phyloP scores from a whole-genome alignment of 1,284 basidiomycete species.

The Cryptococcus amylolentus region DNA sequence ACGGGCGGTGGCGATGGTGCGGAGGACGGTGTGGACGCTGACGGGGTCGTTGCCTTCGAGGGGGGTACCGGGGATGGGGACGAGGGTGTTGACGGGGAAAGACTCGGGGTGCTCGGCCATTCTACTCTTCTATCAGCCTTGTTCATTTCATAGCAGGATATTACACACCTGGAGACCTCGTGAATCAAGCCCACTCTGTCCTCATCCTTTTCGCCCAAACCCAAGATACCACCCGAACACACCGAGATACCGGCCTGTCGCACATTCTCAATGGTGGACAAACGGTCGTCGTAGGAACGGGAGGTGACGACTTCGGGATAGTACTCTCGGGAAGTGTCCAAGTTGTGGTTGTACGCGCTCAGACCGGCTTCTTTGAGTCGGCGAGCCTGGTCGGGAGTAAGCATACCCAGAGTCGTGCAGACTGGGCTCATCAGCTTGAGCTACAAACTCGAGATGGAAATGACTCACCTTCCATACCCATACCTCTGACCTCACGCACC shows the following conservation, averaged over 20 bases:
- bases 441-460: neutral
- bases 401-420: conserved; percentile 97
- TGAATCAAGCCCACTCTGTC: conserved; percentile 92
- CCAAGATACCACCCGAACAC: conserved; percentile 94
- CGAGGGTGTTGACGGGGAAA: conserved; percentile 95
- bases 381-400: conserved; percentile 87
- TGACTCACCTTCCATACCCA: conserved; percentile 72
- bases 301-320: conserved; percentile 96
- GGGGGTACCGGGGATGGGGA: conserved; percentile 60
- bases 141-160: neutral
- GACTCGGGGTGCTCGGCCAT: conserved; percentile 95
- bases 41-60: conserved; percentile 62
- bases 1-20: conserved; percentile 92
- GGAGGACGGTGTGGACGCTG: conserved; percentile 75
- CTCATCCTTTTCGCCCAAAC: conserved; percentile 83
- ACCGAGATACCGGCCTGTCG: conserved; percentile 94
- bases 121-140: conserved; percentile 50
- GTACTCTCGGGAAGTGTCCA: conserved; percentile 96
- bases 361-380: conserved; percentile 91
- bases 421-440: conserved; percentile 52
- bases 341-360: conserved; percentile 95
- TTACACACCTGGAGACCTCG: conserved; percentile 75
- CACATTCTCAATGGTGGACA: conserved; percentile 84
- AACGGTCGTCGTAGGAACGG: conserved; percentile 87
- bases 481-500: conserved; percentile 76